Conservation (phyloP, 2,329 filamentous ascomycete species). For the Neofusicoccum sp. region DNA sequence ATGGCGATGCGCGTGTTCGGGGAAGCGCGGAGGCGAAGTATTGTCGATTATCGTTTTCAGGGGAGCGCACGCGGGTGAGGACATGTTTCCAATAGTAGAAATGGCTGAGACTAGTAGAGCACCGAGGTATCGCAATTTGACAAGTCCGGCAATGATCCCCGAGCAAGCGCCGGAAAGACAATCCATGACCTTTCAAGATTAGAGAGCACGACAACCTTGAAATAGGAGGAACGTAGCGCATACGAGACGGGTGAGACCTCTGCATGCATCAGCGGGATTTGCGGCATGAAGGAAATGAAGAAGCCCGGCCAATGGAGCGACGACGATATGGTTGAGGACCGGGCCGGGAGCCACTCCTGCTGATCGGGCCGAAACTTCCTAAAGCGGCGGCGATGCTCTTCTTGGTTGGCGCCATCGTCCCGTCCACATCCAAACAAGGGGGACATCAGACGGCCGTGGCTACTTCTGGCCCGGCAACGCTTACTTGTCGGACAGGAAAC, state of each 20-base stretch:
- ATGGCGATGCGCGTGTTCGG: not conserved
- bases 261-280: not conserved
- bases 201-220: not conserved
- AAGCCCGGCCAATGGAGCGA: not conserved
- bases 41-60: not conserved
- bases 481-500: too few species aligned
- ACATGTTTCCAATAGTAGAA: not conserved
- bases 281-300: not conserved
- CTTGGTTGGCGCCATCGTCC: not conserved
- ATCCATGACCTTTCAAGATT: not conserved
- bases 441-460: too few species aligned
- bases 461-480: too few species aligned
- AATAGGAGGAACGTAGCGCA: not conserved
- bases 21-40: not conserved
- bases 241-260: not conserved
- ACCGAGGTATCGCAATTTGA: conserved; percentile 13
- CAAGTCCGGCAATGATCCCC: conserved; percentile 13
- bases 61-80: not conserved
- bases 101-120: conserved; percentile 11
- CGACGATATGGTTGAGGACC: not conserved
- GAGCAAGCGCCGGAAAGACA: not conserved
- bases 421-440: not conserved
- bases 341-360: not conserved
- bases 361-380: not conserved
- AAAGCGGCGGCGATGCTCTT: not conserved